Percentiles rank a stretch among this genome's conserved stretches.
These are phyloP conservation scores for Ceratocystis ficicola DNA, from an alignment of 2,329 filamentous ascomycete species.

Conservation along the genomic window DNA sequence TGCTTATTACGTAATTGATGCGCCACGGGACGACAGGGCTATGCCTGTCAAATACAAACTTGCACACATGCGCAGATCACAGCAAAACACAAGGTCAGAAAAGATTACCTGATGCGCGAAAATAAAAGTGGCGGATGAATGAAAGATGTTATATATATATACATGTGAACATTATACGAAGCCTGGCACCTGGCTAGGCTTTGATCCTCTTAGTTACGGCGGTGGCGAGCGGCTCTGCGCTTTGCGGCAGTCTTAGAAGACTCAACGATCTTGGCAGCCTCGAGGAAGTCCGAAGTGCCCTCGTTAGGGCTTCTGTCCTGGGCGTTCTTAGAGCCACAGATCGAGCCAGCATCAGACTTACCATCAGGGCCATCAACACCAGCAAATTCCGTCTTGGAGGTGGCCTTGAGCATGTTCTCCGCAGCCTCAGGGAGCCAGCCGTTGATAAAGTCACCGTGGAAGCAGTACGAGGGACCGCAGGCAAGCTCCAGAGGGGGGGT, in stretches of 20 bases:
- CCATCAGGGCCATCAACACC: conserved; percentile 24
- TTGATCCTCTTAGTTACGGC: background rate
- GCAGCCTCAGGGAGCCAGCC: conserved; percentile 35
- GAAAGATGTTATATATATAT: background rate
- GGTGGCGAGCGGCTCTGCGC: background rate
- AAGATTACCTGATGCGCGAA: too few relatives aligned
- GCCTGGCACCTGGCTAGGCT: background rate
- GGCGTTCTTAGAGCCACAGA: conserved; percentile 12
- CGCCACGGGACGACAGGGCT: too few relatives aligned
- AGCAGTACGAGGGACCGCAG: conserved; percentile 33
- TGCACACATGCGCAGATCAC: too few relatives aligned
- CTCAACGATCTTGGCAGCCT: background rate
- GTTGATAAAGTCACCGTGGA: conserved; percentile 39
- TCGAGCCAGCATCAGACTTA: conserved; percentile 26
- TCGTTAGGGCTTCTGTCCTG: conserved; percentile 17
- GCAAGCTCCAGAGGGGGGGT: conserved; percentile 35
- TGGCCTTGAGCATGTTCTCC: conserved; percentile 19
- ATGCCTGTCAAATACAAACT: too few relatives aligned
- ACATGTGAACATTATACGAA: background rate
- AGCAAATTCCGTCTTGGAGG: conserved; percentile 13
- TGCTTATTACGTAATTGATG: too few relatives aligned
- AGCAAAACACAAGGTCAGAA: too few relatives aligned
- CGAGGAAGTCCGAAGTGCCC: conserved; percentile 14
- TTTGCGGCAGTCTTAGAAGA: background rate
- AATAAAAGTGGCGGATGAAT: background rate